A percentile compares a stretch with the other conserved stretches of the same genome.
These are phyloP conservation scores for Ganoderma resinaceum DNA, from an alignment of 1,284 basidiomycete genomes.

Conservation along the genomic window DNA sequence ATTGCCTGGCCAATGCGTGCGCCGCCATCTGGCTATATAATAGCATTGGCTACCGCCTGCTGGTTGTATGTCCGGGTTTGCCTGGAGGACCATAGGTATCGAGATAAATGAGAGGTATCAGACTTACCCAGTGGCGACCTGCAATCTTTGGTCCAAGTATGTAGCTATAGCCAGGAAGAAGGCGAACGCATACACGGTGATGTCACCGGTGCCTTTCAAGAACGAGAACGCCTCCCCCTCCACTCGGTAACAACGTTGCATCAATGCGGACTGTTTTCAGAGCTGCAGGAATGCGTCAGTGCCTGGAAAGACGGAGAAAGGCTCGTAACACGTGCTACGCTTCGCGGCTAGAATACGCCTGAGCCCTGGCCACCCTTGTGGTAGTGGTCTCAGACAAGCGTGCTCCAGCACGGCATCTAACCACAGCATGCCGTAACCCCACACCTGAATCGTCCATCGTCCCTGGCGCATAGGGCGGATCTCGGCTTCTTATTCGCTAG, in stretches of 20 bases:
- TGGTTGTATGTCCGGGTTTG: too few relatives aligned
- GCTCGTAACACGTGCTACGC: not conserved
- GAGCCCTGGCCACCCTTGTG: not conserved
- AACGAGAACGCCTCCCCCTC: not conserved
- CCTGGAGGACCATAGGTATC: too few relatives aligned
- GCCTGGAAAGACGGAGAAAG: not conserved
- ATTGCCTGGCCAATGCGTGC: too few relatives aligned
- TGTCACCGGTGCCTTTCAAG: too few relatives aligned
- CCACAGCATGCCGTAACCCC: not conserved
- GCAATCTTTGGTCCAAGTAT: too few relatives aligned
- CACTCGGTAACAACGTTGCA: not conserved
- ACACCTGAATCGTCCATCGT: not conserved
- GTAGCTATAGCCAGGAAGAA: too few relatives aligned
- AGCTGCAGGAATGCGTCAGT: not conserved
- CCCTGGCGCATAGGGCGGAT: not conserved
- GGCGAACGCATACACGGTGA: too few relatives aligned
- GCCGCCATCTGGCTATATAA: too few relatives aligned
- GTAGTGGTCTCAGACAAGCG: not conserved
- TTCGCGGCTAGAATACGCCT: not conserved
- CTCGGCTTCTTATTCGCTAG: not conserved
- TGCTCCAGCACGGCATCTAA: not conserved
- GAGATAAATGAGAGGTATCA: too few relatives aligned
- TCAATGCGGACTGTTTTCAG: not conserved
- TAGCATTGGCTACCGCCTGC: too few relatives aligned
- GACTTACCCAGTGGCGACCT: too few relatives aligned